Conservation (phyloP, 2,329 filamentous ascomycete species). For the Pseudocercospora crystallina region DNA sequence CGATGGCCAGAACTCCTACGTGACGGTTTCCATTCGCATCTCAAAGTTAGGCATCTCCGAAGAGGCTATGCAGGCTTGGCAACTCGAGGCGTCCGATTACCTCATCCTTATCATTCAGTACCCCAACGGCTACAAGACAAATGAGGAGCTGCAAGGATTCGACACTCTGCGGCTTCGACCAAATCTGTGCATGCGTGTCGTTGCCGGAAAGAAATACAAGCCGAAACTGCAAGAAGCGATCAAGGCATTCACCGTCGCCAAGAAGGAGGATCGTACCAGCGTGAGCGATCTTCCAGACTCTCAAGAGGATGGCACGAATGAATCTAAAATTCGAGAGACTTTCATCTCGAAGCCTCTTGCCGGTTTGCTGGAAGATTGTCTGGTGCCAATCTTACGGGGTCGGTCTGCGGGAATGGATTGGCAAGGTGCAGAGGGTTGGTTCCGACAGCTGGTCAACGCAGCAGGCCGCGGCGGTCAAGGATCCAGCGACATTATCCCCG, state of each 20-base stretch:
- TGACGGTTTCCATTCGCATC: conserved; percentile 69
- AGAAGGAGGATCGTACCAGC: conserved; percentile 24
- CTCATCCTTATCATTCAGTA: conserved; percentile 72
- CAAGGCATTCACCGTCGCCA: conserved; percentile 50
- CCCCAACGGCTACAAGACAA: conserved; percentile 58
- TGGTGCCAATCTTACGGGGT: conserved; percentile 62
- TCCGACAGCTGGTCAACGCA: conserved; percentile 37
- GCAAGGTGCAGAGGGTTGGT: conserved; percentile 64
- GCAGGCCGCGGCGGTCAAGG: conserved; percentile 28
- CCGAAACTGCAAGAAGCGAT: conserved; percentile 59
- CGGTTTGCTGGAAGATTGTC: conserved; percentile 64
- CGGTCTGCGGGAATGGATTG: conserved; percentile 60
- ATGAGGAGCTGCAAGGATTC: conserved; percentile 54
- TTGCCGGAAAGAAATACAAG: conserved; percentile 71
- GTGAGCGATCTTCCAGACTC: conserved; percentile 13
- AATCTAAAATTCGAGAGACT: conserved; percentile 51
- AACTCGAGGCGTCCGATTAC: conserved; percentile 65
- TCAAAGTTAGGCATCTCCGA: conserved; percentile 70
- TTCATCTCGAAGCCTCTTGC: conserved; percentile 74
- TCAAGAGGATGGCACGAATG: conserved; percentile 29
- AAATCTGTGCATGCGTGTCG: conserved; percentile 63
- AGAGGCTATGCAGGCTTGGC: conserved; percentile 76
- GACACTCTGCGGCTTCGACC: conserved; percentile 37
- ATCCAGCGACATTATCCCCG: conserved; percentile 33
- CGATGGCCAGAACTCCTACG: conserved; percentile 48